phyloP scores from a whole-genome alignment of 2,329 filamentous ascomycete species.

The Phaeosphaeriaceae sp. region DNA sequence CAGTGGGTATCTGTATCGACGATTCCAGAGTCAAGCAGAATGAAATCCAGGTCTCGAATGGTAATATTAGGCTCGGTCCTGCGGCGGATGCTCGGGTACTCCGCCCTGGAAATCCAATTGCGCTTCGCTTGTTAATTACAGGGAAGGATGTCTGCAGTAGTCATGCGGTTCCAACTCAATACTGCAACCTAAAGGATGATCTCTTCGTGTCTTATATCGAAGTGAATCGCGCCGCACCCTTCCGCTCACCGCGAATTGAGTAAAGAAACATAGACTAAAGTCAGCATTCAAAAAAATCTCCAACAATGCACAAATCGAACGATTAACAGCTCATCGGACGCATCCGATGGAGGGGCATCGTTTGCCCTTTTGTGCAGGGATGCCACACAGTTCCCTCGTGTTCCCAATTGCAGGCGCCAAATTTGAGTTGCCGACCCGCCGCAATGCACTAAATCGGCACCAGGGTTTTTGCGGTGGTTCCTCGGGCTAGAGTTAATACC shows the following conservation, averaged over 20 bases:
- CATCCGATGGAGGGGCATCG: slow-evolving; percentile 23
- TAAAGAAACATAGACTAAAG: slow-evolving; percentile 10
- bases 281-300: slow-evolving; percentile 8
- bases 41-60: slow-evolving; percentile 13
- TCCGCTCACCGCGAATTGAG: slow-evolving; percentile 23
- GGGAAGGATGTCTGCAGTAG: slow-evolving; percentile 25
- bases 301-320: slow-evolving; percentile 24
- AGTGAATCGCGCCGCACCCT: slow-evolving; percentile 12
- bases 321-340: slow-evolving; percentile 34
- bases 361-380: slow-evolving; percentile 15
- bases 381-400: slow-evolving; percentile 14
- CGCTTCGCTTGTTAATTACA: slow-evolving; percentile 27
- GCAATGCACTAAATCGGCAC: slow-evolving; percentile 15
- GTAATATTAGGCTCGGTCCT: slow-evolving; percentile 23
- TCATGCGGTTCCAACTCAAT: slow-evolving; percentile 27
- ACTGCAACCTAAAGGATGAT: slow-evolving; percentile 27
- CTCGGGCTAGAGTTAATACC: background rate
- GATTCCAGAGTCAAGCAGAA: slow-evolving; percentile 25
- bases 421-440: slow-evolving; percentile 24
- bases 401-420: slow-evolving; percentile 22
- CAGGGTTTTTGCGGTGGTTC: slow-evolving; percentile 3
- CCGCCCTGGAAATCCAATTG: slow-evolving; percentile 19
- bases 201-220: slow-evolving; percentile 14
- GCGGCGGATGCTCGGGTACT: slow-evolving; percentile 19
- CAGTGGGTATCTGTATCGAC: slow-evolving; percentile 27